A percentile compares a stretch with the other conserved stretches of the same genome.
Evolutionary conservation across 2,329 filamentous ascomycete species (phyloP).

Genomic region (Neofusicoccum laricinum): DNA sequence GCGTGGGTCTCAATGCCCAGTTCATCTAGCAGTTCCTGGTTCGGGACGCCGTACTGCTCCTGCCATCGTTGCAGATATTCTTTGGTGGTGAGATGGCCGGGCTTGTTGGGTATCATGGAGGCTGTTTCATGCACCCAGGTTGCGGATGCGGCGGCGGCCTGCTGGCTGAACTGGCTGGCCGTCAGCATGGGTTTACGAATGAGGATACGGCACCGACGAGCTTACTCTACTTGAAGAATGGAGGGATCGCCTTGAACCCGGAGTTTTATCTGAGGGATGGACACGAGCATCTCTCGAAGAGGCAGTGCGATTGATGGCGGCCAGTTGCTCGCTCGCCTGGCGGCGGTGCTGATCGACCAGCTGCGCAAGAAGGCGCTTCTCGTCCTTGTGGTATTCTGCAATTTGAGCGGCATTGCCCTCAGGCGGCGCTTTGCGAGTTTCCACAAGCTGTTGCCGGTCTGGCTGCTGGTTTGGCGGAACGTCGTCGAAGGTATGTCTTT

Average conservation of each 20-base stretch:
- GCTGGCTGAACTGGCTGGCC: background rate
- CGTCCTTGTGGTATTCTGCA: background rate
- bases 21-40: slow-evolving; percentile 28
- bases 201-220: background rate
- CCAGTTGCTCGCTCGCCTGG: background rate
- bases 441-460: background rate
- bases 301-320: background rate
- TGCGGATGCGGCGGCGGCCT: background rate
- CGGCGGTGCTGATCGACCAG: background rate
- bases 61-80: slow-evolving; percentile 43
- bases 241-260: background rate
- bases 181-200: background rate
- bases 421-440: background rate
- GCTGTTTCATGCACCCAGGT: background rate
- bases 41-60: slow-evolving; percentile 34
- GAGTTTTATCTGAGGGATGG: background rate
- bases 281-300: background rate
- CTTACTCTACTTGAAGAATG: slow-evolving; percentile 9
- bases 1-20: slow-evolving; percentile 22
- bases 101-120: background rate
- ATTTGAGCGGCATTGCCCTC: background rate
- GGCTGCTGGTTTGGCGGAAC: background rate
- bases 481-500: background rate
- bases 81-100: slow-evolving; percentile 22
- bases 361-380: background rate